Base-by-base conservation (phyloP, 2,329 filamentous ascomycete genomes). In the Aspergillus fructus region DNA sequence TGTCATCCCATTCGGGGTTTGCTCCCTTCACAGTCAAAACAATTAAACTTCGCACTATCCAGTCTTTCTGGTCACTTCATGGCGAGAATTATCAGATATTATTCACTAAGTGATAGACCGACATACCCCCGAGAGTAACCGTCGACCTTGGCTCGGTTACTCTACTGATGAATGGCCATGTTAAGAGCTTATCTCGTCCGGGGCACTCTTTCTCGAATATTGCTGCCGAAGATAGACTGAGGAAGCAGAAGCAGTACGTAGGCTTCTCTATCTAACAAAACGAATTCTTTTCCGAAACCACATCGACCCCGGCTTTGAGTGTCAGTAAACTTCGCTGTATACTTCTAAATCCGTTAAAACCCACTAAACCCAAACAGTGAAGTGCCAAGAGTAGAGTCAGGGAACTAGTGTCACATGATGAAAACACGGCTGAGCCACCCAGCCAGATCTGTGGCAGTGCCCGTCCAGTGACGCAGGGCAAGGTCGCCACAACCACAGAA, bases 361-460 rank as follows among this genome's bases (percentile, higher is more conserved):
- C 3, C 27, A 11, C 13, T 37, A 37, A 37, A 37, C 34, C 34
- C 34, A n/a, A 37, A 37, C 34, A 37, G 34, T 37, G 13, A 15
- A 37, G 34, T 13, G 9, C 34, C 5, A 7, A 37, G 9, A n/a
- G 12, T 37, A 5, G 5, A 13, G 15, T 37, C 34, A 37, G 34
- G 6, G 15, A 9, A 9, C 34, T n/a, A n/a, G 12, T n/a, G 15
- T 15, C 33, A 34, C 33, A 34, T 34, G 33, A 34, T 4, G 9
- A 15, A 37, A n/a, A 37, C 8, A n/a, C 34, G 34, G 23, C 43
- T n/a, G 43, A 40, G 33, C 33, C 33, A 49, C 33, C 15, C n/a
- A 17, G 12, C 19, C 40, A 53, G 49, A 39, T 19, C 21, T 55
- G 53, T 55, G 53, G 53, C 53, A 49, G 53, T 55, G 53, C 53